Evolutionary conservation across 495 filamentous ascomycete genomes (phyloP), one percentile per base, ranked within the genome.

Genomic region (Amniculicola lignicola): DNA sequence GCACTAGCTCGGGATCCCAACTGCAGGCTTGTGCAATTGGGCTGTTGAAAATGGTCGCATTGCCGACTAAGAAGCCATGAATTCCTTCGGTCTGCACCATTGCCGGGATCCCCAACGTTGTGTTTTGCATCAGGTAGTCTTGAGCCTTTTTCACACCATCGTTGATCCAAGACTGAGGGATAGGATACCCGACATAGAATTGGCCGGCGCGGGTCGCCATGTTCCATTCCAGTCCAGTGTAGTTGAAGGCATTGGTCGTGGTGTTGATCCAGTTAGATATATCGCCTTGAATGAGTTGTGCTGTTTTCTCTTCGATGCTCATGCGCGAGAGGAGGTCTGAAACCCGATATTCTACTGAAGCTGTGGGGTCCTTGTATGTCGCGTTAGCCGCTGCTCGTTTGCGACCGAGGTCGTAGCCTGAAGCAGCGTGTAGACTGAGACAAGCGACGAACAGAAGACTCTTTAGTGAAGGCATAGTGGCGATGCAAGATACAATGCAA

Each of bases 21-120:
- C 84, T 82, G 65, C 81, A 85, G 15, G 79, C 83, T 59, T 85
- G 79, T 16, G 72, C 83, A 65, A 88, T 88, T 0, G 84, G 83
- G 3, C 82, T 85, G 62, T 87, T 87, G 75, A 85, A 88, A 42
- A 88, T 87, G 0, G 84, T 87, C 11, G 84, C 84, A 70, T 87
- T 87, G 16, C 76, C 79, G 40, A 84, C 75, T 41, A 87, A 66
- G 46, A 87, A 85, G 0, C 84, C 85, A 59, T 88, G 84, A 44
- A 88, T 84, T 48, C 71, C 76, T 69, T 89, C 85, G 1, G 76
- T 83, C 67, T 87, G 85, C 10, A 86, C 83, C 49, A 87, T 71
- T 1, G 84, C 83, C 18, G 85, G 59, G 15, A 62, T 62, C 0
- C 83, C 83, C 3, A 87, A 74, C n/a, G 60, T 62, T 22, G 68